Base-by-base conservation (phyloP, 1,139 yeast genomes). In the Schizosaccharomyces versatilis region DNA sequence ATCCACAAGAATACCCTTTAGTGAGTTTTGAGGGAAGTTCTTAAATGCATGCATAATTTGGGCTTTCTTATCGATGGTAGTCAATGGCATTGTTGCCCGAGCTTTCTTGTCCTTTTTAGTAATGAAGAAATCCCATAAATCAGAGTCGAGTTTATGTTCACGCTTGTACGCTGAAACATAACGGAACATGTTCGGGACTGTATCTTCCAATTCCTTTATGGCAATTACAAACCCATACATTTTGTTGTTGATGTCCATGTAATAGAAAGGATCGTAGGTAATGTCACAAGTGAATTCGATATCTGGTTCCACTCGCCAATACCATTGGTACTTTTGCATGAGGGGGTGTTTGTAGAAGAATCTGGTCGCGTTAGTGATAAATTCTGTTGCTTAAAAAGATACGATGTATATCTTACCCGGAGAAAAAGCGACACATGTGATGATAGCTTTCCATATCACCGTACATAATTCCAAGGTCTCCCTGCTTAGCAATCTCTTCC, bases 301-400 rank as follows among this genome's bases (percentile, higher is more conserved):
- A 60, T 82, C 81, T 1, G 96, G 96, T 66, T 88, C 96, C 8
- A 88, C 85, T 55, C 96, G 73, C 95, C 96, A 86, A 68, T 85
- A 86, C 93, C 94, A 86, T 58, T 84, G 85, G 58, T 78, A 73
- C 56, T 77, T 72, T 56, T 65, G 71, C 53, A 88, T 79, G 59
- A 82, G 66, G 2, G 81, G 81, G 66, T 69, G 94, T 59, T 78
- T 75, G 69, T 77, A 84, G 64, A 86, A 86, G 59, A 74, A 72
- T 48, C 47, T 41, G 19, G 2, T n/a, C 3, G 7, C 10, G 8
- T 8, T 41, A 15, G 19, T 17, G 9, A 2, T 1, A n/a, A n/a
- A 8, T n/a, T n/a, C 10, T 1, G 8, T n/a, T 8, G 9, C 10
- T 9, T 3, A 40, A 12, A 41, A 2, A 24, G 5, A 24, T 5